Evolutionary conservation across 177 flowering plant species (phyloP), one percentile per base, ranked within the genome.

Genomic region (Tripterygium wilfordii): DNA sequence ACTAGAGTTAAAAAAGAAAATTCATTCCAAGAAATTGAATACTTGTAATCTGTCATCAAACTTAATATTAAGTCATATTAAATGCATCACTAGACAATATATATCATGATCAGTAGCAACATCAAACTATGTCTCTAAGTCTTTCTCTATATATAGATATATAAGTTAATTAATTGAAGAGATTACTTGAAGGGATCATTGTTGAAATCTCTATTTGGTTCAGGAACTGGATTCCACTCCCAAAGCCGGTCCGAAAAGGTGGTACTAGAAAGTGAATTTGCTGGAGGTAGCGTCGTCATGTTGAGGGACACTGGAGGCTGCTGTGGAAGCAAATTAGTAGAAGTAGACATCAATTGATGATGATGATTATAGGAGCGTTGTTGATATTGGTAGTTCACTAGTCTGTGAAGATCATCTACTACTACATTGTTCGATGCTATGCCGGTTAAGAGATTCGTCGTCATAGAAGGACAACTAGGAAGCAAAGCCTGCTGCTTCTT

Each of bases 191-290:
- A 76, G 23, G 61, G 68, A 58, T 38, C 45, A 31, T 21, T 51
- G 57, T 17, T 30, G 57, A 49, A 60, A 32, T 73, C 83, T 60
- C 67, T 76, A 49, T 41, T 65, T 32, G 64, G 62, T 9, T 74
- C 85, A 1, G 72, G 68, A 48, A 80, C 57, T 9, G 77, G 65
- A 66, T 70, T 80, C 95, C 95, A 86, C 45, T 83, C 88, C 95
- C 95, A 86, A 20, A 81, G 50, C 42, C 78, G 61, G 42, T 78
- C 88, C 0, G 80, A 55, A 58, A 68, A 66, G 26, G 68, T 60
- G 2, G 71, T 60, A 12, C 8, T 12, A 12, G 33, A 7, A 30
- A 12, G n/a, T n/a, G n/a, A n/a, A n/a, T n/a, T 12, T 40, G 68
- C 61, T 24, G 56, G 58, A 7, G 67, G 56, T 37, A 49, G 28